Evolutionary conservation across 164 flowering plant species (phyloP), one percentile per base, ranked within the genome.

Genomic region (Protea cynaroides): DNA sequence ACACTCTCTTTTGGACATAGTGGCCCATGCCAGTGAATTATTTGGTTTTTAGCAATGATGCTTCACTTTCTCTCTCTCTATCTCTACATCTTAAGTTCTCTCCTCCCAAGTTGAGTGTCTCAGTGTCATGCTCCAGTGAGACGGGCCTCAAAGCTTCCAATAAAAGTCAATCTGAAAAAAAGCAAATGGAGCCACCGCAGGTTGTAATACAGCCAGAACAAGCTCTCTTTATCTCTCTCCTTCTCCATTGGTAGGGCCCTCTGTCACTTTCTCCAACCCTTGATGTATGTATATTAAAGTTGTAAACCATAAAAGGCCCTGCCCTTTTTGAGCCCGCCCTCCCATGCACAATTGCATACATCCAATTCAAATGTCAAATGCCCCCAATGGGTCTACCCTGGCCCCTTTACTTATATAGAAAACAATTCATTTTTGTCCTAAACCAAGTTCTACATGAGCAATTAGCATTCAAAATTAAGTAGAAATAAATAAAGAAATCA

Each of bases 241-340:
- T 29, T 29, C 34, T 29, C 34, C 5, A 5, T 29, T 37, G 40
- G 7, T 37, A 4, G 7, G 40, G 9, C 40, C 8, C 55, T 52
- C 55, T 21, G 8, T 19, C 24, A 8, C 55, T 21, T 11, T 11
- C 24, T 9, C 1, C 9, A 3, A 4, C 46, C 8, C 46, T 40
- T 40, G 8, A 1, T 40, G 1, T 40, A 8, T 40, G 46, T 40
- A 12, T 40, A n/a, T n/a, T n/a, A 40, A 40, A 40, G 46, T 40
- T 12, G 14, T 40, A 40, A 40, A 40, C 14, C 14, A 12, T 40
- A 55, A 65, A 29, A 56, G 63, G 51, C 44, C 57, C 62, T 65
- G 61, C 58, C 49, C 22, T 58, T 61, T 62, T n/a, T n/a, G n/a
- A n/a, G n/a, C n/a, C n/a, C n/a, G n/a, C n/a, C n/a, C n/a, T n/a